Conservation (phyloP, 495 filamentous ascomycete species). For the Aspergillus affinis region DNA sequence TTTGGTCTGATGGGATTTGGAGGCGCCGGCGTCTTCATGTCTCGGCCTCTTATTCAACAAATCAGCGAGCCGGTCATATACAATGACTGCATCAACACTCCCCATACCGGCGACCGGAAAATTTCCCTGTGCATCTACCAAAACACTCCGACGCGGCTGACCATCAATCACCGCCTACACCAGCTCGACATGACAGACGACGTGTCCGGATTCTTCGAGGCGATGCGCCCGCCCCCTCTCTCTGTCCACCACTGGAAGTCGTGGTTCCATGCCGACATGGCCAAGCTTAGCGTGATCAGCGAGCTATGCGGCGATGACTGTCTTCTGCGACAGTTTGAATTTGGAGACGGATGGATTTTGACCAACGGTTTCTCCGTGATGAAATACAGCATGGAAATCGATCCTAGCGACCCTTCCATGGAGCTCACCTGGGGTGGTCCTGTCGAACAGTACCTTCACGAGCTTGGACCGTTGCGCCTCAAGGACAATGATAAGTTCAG, state of each 20-base stretch:
- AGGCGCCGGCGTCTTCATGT: constrained; percentile 61
- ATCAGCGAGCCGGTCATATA: constrained; percentile 35
- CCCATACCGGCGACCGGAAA: constrained; percentile 45
- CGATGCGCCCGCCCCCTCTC: constrained; percentile 46
- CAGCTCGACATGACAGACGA: constrained; percentile 54
- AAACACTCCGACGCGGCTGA: constrained; percentile 49
- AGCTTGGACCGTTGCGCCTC: constrained; percentile 41
- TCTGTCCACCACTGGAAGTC: constrained; percentile 62
- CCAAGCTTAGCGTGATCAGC: constrained; percentile 47
- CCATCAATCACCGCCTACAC: constrained; percentile 51
- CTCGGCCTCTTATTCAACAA: constrained; percentile 44
- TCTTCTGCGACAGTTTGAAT: constrained; percentile 57
- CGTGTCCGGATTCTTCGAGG: constrained; percentile 56
- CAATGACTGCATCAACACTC: constrained; percentile 39
- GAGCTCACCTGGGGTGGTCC: constrained; percentile 49
- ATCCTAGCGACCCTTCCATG: constrained; percentile 35
- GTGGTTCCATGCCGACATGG: constrained; percentile 54
- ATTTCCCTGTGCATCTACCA: constrained; percentile 54
- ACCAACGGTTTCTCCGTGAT: constrained; percentile 57
- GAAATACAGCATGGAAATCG: constrained; percentile 44
- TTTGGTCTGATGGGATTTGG: constrained; percentile 58
- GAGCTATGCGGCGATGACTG: constrained; percentile 56
- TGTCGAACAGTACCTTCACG: constrained; percentile 42
- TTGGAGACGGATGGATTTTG: constrained; percentile 55
- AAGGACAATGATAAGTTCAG: constrained; percentile 41